phyloP scores from a whole-genome alignment of 768 basidiomycete species.

The Suillus paluster region DNA sequence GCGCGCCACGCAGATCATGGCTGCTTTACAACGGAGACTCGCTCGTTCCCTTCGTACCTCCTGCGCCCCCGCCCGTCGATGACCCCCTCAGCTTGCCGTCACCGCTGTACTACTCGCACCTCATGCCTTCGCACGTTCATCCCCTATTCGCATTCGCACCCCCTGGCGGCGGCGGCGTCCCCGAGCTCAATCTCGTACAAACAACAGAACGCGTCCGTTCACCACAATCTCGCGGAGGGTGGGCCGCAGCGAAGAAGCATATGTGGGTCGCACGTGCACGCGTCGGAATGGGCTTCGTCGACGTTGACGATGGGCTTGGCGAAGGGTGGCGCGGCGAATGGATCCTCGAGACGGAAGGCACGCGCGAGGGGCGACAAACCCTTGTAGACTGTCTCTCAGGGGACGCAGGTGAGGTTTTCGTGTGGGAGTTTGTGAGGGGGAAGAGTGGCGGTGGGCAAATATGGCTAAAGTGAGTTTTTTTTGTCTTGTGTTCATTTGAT shows the following conservation, averaged over 20 bases:
- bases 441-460: conserved; percentile 61
- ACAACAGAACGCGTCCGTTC: conserved; percentile 50
- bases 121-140: conserved; percentile 45
- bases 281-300: conserved; percentile 41
- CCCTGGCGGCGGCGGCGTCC: conserved; percentile 38
- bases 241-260: conserved; percentile 61
- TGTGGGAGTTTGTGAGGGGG: conserved; percentile 65
- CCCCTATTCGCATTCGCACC: conserved; percentile 33
- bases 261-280: conserved; percentile 67
- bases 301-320: conserved; percentile 47
- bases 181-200: conserved; percentile 52
- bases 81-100: conserved; percentile 70
- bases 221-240: conserved; percentile 63
- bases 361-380: conserved; percentile 61
- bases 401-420: conserved; percentile 37
- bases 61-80: conserved; percentile 51
- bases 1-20: conserved; percentile 53
- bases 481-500: background rate
- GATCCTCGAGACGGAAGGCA: conserved; percentile 81
- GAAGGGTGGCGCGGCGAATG: conserved; percentile 80
- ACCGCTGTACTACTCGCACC: conserved; percentile 77
- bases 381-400: conserved; percentile 57
- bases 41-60: conserved; percentile 66
- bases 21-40: conserved; percentile 70
- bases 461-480: conserved; percentile 62